Conservation (phyloP, 495 filamentous ascomycete genomes). For the Pyrenula massariospora region DNA sequence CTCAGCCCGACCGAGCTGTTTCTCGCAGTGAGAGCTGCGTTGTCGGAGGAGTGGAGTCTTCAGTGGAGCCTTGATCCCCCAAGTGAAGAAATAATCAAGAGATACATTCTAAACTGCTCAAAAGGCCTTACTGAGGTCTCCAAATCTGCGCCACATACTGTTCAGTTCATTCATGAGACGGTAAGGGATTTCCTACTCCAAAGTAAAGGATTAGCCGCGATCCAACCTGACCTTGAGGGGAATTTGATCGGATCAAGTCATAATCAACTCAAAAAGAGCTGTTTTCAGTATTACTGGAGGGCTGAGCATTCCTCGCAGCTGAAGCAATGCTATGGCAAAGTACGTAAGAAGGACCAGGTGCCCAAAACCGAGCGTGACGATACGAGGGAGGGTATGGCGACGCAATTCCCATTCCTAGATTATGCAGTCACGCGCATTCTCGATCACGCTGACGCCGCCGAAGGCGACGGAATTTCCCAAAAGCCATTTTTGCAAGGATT, state of each 20-base stretch:
- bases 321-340: too few relatives aligned
- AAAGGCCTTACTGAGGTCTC: conserved; percentile 32
- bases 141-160: conserved; percentile 7
- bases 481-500: conserved; percentile 22
- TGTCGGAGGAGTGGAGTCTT: not conserved
- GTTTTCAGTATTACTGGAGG: conserved; percentile 9
- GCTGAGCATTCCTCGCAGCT: not conserved
- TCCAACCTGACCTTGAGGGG: conserved; percentile 18
- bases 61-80: not conserved
- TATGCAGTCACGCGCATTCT: conserved; percentile 31
- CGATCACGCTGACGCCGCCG: conserved; percentile 30
- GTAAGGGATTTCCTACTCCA: conserved; percentile 30
- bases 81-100: conserved; percentile 4
- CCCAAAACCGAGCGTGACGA: too few relatives aligned
- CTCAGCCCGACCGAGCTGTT: conserved; percentile 4
- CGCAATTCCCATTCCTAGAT: conserved; percentile 27
- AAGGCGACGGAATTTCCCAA: conserved; percentile 20
- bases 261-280: conserved; percentile 23
- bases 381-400: too few relatives aligned
- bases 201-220: conserved; percentile 20
- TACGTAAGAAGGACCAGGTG: conserved; percentile 3
- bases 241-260: conserved; percentile 18
- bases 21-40: not conserved
- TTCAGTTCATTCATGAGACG: conserved; percentile 40
- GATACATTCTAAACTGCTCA: conserved; percentile 22